Evolutionary conservation across 2,329 filamentous ascomycete genomes (phyloP).

Genomic region (Leptosphaerulina australis): DNA sequence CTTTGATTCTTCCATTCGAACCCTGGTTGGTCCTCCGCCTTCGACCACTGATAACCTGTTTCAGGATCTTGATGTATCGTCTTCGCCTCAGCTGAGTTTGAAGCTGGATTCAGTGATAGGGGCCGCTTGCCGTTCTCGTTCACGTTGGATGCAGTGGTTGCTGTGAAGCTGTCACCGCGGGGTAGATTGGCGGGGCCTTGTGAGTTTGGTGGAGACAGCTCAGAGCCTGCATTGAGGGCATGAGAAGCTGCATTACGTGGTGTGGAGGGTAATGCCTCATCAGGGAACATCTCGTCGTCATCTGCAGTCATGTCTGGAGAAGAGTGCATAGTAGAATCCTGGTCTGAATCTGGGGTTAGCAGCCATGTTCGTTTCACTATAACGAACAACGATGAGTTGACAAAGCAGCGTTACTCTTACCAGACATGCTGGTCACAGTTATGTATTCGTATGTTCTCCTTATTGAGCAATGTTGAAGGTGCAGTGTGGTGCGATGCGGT

Average conservation of each 20-base stretch:
- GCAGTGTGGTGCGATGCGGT: background rate
- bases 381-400: background rate
- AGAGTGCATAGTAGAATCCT: slow-evolving; percentile 63
- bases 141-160: slow-evolving; percentile 31
- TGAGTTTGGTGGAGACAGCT: slow-evolving; percentile 62
- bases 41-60: slow-evolving; percentile 48
- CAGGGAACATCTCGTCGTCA: slow-evolving; percentile 53
- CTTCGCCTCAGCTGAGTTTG: slow-evolving; percentile 8
- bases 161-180: slow-evolving; percentile 30
- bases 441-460: background rate
- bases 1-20: slow-evolving; percentile 48
- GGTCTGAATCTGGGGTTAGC: slow-evolving; percentile 48
- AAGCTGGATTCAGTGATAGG: slow-evolving; percentile 26
- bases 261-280: slow-evolving; percentile 52
- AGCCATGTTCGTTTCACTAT: slow-evolving; percentile 23
- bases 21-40: slow-evolving; percentile 46
- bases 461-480: slow-evolving; percentile 3
- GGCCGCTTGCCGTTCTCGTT: slow-evolving; percentile 50
- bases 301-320: slow-evolving; percentile 42
- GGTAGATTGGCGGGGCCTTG: slow-evolving; percentile 45
- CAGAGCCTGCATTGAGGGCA: slow-evolving; percentile 44
- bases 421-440: slow-evolving; percentile 7
- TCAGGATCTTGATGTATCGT: slow-evolving; percentile 27
- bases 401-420: background rate
- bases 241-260: slow-evolving; percentile 46